Conservation (phyloP, 2,329 filamentous ascomycete species). For the Apiospora rasikravindrae region DNA sequence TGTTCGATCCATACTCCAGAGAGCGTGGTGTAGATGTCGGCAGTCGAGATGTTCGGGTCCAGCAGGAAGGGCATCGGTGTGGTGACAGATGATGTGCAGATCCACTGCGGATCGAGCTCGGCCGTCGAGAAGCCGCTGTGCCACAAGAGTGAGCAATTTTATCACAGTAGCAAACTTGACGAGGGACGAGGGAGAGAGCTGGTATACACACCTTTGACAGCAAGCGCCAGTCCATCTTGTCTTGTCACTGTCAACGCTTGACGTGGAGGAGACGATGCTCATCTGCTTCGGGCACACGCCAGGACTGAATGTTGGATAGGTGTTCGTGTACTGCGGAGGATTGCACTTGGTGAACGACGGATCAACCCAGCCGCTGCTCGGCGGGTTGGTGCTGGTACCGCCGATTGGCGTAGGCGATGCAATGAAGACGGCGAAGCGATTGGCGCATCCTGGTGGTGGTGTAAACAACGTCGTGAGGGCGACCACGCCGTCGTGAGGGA, state of each 20-base stretch:
- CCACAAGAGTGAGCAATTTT: not conserved
- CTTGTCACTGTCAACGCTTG: constrained; percentile 22
- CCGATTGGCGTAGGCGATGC: constrained; percentile 27
- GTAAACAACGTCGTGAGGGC: constrained; percentile 36
- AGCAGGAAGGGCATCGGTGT: constrained; percentile 37
- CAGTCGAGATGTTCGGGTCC: constrained; percentile 35
- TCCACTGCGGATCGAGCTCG: constrained; percentile 25
- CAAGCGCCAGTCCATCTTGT: constrained; percentile 36
- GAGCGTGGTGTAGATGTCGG: constrained; percentile 37
- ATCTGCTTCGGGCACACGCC: constrained; percentile 37
- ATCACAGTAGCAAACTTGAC: not conserved
- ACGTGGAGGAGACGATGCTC: constrained; percentile 31
- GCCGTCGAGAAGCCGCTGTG: constrained; percentile 35
- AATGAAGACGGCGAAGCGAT: constrained; percentile 37
- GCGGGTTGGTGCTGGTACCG: constrained; percentile 32
- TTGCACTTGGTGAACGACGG: constrained; percentile 37
- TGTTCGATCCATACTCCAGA: constrained; percentile 35
- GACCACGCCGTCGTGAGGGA: constrained; percentile 26
- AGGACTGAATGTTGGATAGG: constrained; percentile 36
- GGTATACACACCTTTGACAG: constrained; percentile 34
- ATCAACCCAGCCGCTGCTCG: constrained; percentile 39
- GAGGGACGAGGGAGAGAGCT: not conserved
- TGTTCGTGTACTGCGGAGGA: constrained; percentile 33
- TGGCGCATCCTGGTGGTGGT: constrained; percentile 32
- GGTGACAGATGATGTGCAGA: constrained; percentile 36